A percentile compares a stretch with the other conserved stretches of the same genome.
phyloP scores from a whole-genome alignment of 495 filamentous ascomycete species.

The Hyaloscypha hepaticicola region DNA sequence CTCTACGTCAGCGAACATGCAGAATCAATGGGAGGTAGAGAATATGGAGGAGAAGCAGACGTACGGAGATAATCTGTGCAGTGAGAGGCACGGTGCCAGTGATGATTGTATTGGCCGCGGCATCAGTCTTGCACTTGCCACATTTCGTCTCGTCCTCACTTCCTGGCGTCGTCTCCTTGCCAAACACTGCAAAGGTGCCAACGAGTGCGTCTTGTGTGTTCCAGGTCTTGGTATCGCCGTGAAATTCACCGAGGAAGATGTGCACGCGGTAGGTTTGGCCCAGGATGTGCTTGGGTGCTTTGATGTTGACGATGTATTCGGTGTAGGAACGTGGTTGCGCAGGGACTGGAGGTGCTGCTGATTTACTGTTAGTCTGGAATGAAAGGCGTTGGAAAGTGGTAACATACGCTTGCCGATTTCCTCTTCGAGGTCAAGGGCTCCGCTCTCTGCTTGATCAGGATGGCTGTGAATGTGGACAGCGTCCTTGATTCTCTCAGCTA shows the following conservation, averaged over 20 bases:
- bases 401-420: constrained; percentile 28
- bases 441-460: not conserved
- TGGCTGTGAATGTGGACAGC: not conserved
- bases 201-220: constrained; percentile 39
- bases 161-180: constrained; percentile 28
- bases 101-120: constrained; percentile 32
- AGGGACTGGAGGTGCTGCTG: not conserved
- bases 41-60: too few species aligned
- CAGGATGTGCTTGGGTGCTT: constrained; percentile 42
- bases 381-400: not conserved
- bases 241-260: constrained; percentile 42
- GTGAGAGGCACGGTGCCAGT: constrained; percentile 45
- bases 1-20: too few species aligned
- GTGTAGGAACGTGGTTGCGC: constrained; percentile 36
- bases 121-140: constrained; percentile 37
- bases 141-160: constrained; percentile 32
- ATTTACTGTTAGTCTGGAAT: not conserved
- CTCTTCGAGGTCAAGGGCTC: constrained; percentile 24
- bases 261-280: constrained; percentile 41
- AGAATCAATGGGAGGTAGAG: too few species aligned
- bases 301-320: constrained; percentile 45
- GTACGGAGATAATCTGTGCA: constrained; percentile 15
- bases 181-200: constrained; percentile 40
- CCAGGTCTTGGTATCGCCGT: constrained; percentile 33
- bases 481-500: constrained; percentile 11